Conservation (phyloP, 495 filamentous ascomycete species). For the Aspergillus sparsus region DNA sequence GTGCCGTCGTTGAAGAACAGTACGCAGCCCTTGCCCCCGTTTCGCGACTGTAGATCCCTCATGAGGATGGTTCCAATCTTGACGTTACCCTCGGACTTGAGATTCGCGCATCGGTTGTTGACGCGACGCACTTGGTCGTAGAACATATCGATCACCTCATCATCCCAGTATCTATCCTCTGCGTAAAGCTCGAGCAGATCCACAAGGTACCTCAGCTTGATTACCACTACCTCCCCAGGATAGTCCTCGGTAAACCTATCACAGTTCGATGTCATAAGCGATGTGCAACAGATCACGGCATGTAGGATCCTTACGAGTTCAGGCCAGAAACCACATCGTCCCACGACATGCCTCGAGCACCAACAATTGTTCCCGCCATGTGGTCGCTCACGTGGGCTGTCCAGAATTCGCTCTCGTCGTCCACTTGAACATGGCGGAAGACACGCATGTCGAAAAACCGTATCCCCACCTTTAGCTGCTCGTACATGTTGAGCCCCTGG, state of each 20-base stretch:
- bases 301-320: no score
- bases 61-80: no score
- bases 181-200: not conserved
- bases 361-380: no score
- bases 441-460: not conserved
- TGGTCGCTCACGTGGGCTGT: no score
- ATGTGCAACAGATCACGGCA: no score
- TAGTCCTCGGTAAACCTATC: no score
- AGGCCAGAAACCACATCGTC: no score
- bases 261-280: no score
- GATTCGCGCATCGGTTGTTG: not conserved
- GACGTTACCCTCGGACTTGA: no score
- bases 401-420: no score
- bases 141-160: not conserved
- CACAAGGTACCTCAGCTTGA: not conserved
- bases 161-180: not conserved
- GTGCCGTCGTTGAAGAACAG: not conserved
- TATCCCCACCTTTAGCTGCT: not conserved
- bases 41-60: no score
- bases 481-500: not conserved
- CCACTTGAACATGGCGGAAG: not conserved
- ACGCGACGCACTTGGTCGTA: not conserved
- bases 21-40: not conserved
- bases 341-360: no score
- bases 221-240: not conserved